phyloP scores from a whole-genome alignment of 345 rosid species.

The Syzygium aqueum region DNA sequence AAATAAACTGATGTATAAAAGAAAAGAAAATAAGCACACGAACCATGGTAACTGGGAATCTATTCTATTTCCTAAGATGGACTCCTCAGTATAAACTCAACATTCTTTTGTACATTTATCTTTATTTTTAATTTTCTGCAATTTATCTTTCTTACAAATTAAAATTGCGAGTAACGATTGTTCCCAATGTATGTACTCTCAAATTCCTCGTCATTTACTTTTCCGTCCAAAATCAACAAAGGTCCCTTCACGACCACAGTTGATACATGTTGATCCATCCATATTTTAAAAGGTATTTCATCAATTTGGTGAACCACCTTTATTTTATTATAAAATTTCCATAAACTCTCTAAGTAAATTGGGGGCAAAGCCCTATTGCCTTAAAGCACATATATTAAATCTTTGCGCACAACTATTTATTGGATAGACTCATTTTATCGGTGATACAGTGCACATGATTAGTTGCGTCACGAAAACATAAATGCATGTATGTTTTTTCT shows the following conservation, averaged over 20 bases:
- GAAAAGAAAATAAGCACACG: neutral
- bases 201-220: neutral
- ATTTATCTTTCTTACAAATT: too few species aligned
- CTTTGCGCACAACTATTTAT: neutral
- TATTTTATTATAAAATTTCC: neutral
- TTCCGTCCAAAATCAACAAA: too few species aligned
- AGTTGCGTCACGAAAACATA: too few species aligned
- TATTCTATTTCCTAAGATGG: neutral
- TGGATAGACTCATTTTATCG: neutral
- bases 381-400: neutral
- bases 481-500: too few species aligned
- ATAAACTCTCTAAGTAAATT: neutral
- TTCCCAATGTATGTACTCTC: neutral
- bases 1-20: neutral
- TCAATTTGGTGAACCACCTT: neutral
- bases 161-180: fast-evolving
- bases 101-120: neutral
- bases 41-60: neutral
- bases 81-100: neutral
- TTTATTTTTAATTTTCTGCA: too few species aligned
- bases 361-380: neutral
- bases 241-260: fast-evolving
- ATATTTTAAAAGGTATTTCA: neutral
- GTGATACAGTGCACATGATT: neutral
- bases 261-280: neutral